Base-by-base conservation (phyloP, 768 basidiomycete genomes). In the Russula ochroleuca region DNA sequence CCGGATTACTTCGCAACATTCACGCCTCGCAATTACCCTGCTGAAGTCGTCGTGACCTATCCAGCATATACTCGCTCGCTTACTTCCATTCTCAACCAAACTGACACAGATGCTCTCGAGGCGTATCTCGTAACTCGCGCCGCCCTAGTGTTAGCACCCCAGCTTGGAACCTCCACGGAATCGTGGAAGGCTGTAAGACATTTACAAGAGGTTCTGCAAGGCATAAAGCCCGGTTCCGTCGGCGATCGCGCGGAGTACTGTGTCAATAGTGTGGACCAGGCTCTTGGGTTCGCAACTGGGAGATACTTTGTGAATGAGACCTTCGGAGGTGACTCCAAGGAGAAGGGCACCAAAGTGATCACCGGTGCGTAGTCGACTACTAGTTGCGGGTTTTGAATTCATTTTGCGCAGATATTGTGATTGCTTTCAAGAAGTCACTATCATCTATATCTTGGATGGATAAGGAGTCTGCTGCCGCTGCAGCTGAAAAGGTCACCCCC, bases 371-470 rank as follows among this genome's bases (percentile, higher is more conserved):
- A 17, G n/a, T 37, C 14, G n/a, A 15, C 33, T 5, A 17, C 41
- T 17, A 28, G 10, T 33, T 37, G 6, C 13, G 21, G 23, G 9
- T 21, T 31, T 43, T 10, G 17, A 43, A 47, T 19, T 61, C n/a
- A 62, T 59, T 37, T 51, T 49, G 47, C 40, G 51, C 66, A 86
- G 88, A 88, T 60, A 89, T 97, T 67, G 83, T 98, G 58, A 74
- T 83, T 25, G 80, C 94, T 0, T 98, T 98, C 79, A 87, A 94
- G 72, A 75, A 75, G 19, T 91, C 92, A 5, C 77, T 99, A 21
- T 74, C 80, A 5, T 72, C 82, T 57, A 81, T 97, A 56, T 81
- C 86, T 21, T 99, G 97, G 97, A 93, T 99, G 89, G 97, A 98
- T 72, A 75, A 85, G 52, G 75, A 84, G 67, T 92, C 92, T 3